A percentile compares a stretch with the other conserved stretches of the same genome.
phyloP scores from a whole-genome alignment of 805 yeast genomes.

The Candida michaelii region DNA sequence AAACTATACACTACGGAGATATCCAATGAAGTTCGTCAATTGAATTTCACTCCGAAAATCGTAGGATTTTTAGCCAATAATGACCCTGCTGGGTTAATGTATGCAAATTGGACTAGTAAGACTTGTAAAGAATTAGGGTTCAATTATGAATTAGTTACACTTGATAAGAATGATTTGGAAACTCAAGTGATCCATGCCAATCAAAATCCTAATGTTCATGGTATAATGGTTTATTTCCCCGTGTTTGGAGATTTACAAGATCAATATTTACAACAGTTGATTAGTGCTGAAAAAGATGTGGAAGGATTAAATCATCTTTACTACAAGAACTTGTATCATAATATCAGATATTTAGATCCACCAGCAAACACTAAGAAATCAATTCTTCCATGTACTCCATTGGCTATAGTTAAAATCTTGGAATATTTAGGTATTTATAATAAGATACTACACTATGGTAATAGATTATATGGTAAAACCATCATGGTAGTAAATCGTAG shows the following conservation, averaged over 20 bases:
- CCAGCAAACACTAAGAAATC: slow-evolving; percentile 69
- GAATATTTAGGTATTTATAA: slow-evolving; percentile 91
- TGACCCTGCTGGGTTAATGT: slow-evolving; percentile 94
- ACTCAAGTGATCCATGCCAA: slow-evolving; percentile 82
- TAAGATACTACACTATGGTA: slow-evolving; percentile 77
- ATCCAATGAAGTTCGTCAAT: slow-evolving; percentile 49
- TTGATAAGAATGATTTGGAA: slow-evolving; percentile 81
- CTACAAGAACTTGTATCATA: slow-evolving; percentile 93
- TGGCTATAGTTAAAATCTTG: slow-evolving; percentile 89
- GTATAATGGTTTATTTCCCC: slow-evolving; percentile 97
- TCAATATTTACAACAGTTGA: slow-evolving; percentile 91
- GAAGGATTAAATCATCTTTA: slow-evolving; percentile 92
- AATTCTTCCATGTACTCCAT: slow-evolving; percentile 93
- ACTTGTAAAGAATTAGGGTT: slow-evolving; percentile 87
- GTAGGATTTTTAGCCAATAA: slow-evolving; percentile 91
- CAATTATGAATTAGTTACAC: slow-evolving; percentile 70
- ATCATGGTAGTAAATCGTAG: slow-evolving; percentile 88
- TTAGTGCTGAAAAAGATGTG: slow-evolving; percentile 88
- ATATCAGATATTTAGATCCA: slow-evolving; percentile 77
- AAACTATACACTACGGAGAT: slow-evolving; percentile 79
- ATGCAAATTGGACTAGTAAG: slow-evolving; percentile 94
- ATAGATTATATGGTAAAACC: slow-evolving; percentile 90
- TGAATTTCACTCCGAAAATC: slow-evolving; percentile 64
- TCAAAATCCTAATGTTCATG: slow-evolving; percentile 70
- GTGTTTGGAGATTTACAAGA: slow-evolving; percentile 95